These are phyloP conservation scores for Clonostachys solani DNA, from an alignment of 2,329 filamentous ascomycete species.

Conservation along the genomic window DNA sequence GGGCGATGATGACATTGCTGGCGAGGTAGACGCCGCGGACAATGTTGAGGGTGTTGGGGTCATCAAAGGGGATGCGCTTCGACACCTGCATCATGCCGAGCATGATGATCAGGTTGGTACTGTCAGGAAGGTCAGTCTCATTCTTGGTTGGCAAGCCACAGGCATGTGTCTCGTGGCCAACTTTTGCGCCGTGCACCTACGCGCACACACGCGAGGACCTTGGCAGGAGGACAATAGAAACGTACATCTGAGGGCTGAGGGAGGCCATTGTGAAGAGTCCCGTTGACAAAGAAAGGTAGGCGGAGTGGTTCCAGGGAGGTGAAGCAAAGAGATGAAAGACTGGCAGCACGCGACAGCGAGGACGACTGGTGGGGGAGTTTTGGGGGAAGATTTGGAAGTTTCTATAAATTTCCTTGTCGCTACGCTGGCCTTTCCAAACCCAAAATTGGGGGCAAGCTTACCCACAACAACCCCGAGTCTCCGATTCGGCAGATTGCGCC, in stretches of 20 bases:
- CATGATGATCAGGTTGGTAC: constrained; percentile 91
- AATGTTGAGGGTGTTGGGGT: constrained; percentile 58
- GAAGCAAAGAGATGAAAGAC: too few species aligned
- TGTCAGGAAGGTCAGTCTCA: constrained; percentile 33
- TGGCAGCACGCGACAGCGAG: too few species aligned
- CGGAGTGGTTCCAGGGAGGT: too few species aligned
- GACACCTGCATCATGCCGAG: constrained; percentile 97
- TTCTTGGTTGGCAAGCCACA: background rate
- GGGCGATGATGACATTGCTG: constrained; percentile 77
- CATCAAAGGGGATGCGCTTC: constrained; percentile 92
- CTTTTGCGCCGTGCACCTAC: constrained; percentile 7
- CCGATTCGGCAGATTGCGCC: too few species aligned
- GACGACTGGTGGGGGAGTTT: too few species aligned
- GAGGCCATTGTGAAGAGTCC: constrained; percentile 47
- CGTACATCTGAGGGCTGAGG: constrained; percentile 62
- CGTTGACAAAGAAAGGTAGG: too few species aligned
- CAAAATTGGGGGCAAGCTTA: too few species aligned
- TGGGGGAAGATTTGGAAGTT: too few species aligned
- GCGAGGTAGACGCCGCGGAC: constrained; percentile 50
- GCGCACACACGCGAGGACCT: background rate
- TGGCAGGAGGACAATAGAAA: background rate
- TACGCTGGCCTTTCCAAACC: too few species aligned
- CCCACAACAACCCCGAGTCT: too few species aligned
- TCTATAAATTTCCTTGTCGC: too few species aligned
- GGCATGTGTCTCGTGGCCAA: background rate